phyloP scores from a whole-genome alignment of 2,329 filamentous ascomycete species.

The Curvularia sp. region DNA sequence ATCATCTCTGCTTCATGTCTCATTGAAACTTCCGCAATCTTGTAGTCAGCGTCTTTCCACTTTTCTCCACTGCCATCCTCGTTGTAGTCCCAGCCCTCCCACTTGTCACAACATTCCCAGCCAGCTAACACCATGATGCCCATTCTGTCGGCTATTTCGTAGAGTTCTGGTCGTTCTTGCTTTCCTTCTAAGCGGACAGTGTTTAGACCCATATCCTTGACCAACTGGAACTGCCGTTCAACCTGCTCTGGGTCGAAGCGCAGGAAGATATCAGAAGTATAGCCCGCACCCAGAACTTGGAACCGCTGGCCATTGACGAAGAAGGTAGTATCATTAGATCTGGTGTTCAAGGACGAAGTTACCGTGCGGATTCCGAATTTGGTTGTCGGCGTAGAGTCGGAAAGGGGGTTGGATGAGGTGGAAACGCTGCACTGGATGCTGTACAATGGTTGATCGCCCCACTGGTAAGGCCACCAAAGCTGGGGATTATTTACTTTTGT shows the following conservation, averaged over 20 bases:
- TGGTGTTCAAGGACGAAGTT: slow-evolving; percentile 57
- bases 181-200: slow-evolving; percentile 70
- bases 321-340: slow-evolving; percentile 63
- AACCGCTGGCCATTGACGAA: slow-evolving; percentile 64
- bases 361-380: slow-evolving; percentile 64
- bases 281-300: slow-evolving; percentile 67
- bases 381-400: slow-evolving; percentile 45
- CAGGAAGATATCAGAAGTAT: slow-evolving; percentile 67
- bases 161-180: slow-evolving; percentile 67
- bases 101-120: slow-evolving; percentile 73
- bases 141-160: slow-evolving; percentile 64
- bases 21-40: slow-evolving; percentile 62
- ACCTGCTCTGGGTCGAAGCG: slow-evolving; percentile 62
- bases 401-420: slow-evolving; percentile 28
- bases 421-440: slow-evolving; percentile 41
- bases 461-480: slow-evolving; percentile 68
- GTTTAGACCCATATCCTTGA: slow-evolving; percentile 68
- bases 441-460: slow-evolving; percentile 65
- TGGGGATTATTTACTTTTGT: slow-evolving; percentile 52
- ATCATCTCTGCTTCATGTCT: slow-evolving; percentile 66
- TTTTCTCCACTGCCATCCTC: slow-evolving; percentile 55
- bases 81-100: slow-evolving; percentile 70
- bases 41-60: slow-evolving; percentile 64
- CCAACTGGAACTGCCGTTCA: slow-evolving; percentile 58
- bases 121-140: slow-evolving; percentile 68